Evolutionary conservation across 192 early-diverging fungal species (phyloP).

Genomic region (Rhizoclosmatium sp.): DNA sequence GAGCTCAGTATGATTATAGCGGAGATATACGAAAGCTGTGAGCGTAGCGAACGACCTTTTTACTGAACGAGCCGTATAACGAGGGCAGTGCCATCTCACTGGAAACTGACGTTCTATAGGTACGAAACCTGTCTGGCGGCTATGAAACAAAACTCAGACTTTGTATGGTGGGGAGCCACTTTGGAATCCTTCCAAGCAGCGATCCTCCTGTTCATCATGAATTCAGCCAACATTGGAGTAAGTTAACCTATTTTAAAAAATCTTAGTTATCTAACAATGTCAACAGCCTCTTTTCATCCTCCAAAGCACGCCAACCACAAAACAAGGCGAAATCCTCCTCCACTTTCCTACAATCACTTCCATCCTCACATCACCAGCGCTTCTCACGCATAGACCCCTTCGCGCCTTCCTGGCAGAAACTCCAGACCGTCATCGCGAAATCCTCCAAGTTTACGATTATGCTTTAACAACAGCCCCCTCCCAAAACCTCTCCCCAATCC

Average conservation of each 20-base stretch:
- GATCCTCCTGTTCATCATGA: slow-evolving; percentile 62
- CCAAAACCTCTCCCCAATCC: slow-evolving; percentile 47
- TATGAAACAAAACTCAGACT: slow-evolving; percentile 73
- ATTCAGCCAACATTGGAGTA: slow-evolving; percentile 72
- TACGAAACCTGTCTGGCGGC: slow-evolving; percentile 73
- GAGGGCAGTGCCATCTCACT: background rate
- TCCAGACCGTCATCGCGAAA: slow-evolving; percentile 71
- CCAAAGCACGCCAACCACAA: too few relatives aligned
- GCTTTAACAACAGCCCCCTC: slow-evolving; percentile 21
- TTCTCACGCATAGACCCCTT: slow-evolving; percentile 32
- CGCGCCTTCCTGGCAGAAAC: slow-evolving; percentile 61
- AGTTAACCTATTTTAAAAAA: background rate
- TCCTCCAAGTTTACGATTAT: slow-evolving; percentile 71
- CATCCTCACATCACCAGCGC: slow-evolving; percentile 25
- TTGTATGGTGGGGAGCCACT: slow-evolving; percentile 77
- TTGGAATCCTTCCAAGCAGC: slow-evolving; percentile 75
- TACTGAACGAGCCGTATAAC: too few relatives aligned
- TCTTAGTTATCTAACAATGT: background rate
- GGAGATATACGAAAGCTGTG: too few relatives aligned
- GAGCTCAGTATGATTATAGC: too few relatives aligned
- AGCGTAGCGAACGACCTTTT: too few relatives aligned
- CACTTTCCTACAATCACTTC: slow-evolving; percentile 26
- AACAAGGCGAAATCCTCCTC: background rate
- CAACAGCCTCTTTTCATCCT: too few relatives aligned
- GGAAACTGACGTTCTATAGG: slow-evolving; percentile 37